A percentile compares a stretch with the other conserved stretches of the same genome.
Conservation (phyloP, 768 basidiomycete genomes). For the Gloeopeniophorella convolvens region DNA sequence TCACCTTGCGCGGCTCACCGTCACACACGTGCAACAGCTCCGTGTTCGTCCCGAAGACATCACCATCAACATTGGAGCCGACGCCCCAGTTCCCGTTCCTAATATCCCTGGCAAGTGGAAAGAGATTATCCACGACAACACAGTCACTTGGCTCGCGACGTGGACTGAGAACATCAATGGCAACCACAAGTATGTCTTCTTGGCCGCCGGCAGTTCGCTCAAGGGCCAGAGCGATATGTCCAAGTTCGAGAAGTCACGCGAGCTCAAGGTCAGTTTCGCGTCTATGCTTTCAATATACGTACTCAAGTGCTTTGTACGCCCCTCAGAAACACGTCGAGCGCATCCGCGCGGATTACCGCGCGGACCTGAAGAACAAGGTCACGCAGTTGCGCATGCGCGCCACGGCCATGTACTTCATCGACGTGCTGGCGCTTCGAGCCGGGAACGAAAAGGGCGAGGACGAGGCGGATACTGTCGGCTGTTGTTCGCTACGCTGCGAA, state of each 20-base stretch:
- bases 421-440: conserved; percentile 92
- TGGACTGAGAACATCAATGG: conserved; percentile 99
- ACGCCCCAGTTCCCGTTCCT: conserved; percentile 69
- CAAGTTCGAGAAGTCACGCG: conserved; percentile 97
- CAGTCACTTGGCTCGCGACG: conserved; percentile 97
- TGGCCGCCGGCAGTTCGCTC: conserved; percentile 94
- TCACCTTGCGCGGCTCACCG: background rate
- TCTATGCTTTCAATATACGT: background rate
- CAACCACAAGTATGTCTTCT: conserved; percentile 95
- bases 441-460: conserved; percentile 99
- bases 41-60: conserved; percentile 94
- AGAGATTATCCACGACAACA: conserved; percentile 81
- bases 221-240: conserved; percentile 98
- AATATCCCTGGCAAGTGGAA: conserved; percentile 94
- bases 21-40: conserved; percentile 37
- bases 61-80: conserved; percentile 86
- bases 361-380: conserved; percentile 80
- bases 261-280: conserved; percentile 68
- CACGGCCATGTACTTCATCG: conserved; percentile 99
- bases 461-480: conserved; percentile 98
- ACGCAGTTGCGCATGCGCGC: conserved; percentile 96
- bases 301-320: conserved; percentile 1
- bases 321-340: conserved; percentile 80
- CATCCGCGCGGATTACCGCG: conserved; percentile 84
- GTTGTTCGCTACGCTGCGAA: conserved; percentile 94